Evolutionary conservation across 2,329 filamentous ascomycete species (phyloP), one percentile per base, ranked within the genome.

Genomic region (Penicillium brevicompactum): DNA sequence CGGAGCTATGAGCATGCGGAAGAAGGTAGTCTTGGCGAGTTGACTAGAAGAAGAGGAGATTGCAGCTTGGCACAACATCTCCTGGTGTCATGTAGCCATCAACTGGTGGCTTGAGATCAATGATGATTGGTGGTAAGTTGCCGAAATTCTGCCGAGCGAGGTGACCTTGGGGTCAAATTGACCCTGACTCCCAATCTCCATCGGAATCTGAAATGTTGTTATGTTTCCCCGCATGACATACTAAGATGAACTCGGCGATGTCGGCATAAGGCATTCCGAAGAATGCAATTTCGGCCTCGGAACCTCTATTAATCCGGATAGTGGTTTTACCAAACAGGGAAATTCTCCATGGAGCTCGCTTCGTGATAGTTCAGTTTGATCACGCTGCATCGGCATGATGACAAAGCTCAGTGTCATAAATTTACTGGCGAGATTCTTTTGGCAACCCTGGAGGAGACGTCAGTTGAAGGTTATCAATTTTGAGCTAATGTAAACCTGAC

Each of bases 21-120:
- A 43, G 21, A n/a, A 45, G 10, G 6, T 2, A 30, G 13, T 37
- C 42, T 45, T 45, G 74, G 1, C 63, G 65, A 16, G 71, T 76
- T 52, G 74, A 78, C 48, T 49, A 41, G n/a, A 18, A 21, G 16
- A 41, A 41, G 38, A 41, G 38, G 38, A 41, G 18, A 21, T 41
- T 8, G 10, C n/a, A 41, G 3, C 38, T 41, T 41, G n/a, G 38
- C 38, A 41, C 18, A 4, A 41, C 16, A 21, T 41, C 6, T 16
- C 38, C 16, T 10, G 16, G 38, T 9, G 2, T 41, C 8, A 21
- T n/a, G 8, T 18, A 10, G n/a, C 38, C 38, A 10, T 6, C n/a
- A 7, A n/a, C 9, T 16, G 38, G 18, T 41, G n/a, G 38, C 18
- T 41, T 21, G 6, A 4, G 7, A 41, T 8, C 21, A 16, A 5